Conservation (phyloP, 805 yeast species). For the Lachancea sp. region DNA sequence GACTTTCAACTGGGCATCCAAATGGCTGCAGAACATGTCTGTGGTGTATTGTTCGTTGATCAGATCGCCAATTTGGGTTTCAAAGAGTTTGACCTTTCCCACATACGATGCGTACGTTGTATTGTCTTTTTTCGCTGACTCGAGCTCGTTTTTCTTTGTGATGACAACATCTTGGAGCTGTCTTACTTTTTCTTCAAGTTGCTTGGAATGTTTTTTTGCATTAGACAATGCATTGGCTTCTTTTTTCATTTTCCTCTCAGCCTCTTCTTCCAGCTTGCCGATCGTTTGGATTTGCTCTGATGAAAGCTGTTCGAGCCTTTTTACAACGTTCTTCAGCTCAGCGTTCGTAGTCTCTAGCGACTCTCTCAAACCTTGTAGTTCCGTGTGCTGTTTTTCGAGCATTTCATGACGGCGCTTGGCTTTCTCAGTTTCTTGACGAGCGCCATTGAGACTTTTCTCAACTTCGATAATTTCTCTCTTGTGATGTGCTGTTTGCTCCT, state of each 20-base stretch:
- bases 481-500: constrained; percentile 7
- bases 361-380: constrained; percentile 1
- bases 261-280: constrained; percentile 4
- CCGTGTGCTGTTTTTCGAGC: constrained; percentile 4
- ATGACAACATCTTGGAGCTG: not conserved
- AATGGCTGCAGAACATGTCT: constrained; percentile 4
- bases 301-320: constrained; percentile 2
- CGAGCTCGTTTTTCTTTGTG: not conserved
- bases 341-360: constrained; percentile 3
- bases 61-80: constrained; percentile 13
- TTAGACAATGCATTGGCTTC: not conserved
- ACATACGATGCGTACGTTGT: constrained; percentile 9
- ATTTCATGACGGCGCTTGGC: not conserved
- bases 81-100: constrained; percentile 12
- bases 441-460: not conserved
- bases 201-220: not conserved
- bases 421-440: not conserved
- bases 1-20: constrained; percentile 10
- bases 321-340: constrained; percentile 1
- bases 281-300: constrained; percentile 3
- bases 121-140: not conserved
- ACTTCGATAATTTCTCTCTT: not conserved
- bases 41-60: constrained; percentile 9
- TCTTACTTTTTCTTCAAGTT: constrained; percentile 2
- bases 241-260: constrained; percentile 1